Evolutionary conservation across 192 early-diverging fungal species (phyloP), one percentile per base, ranked within the genome.

Genomic region (Rhizophagus sp.): DNA sequence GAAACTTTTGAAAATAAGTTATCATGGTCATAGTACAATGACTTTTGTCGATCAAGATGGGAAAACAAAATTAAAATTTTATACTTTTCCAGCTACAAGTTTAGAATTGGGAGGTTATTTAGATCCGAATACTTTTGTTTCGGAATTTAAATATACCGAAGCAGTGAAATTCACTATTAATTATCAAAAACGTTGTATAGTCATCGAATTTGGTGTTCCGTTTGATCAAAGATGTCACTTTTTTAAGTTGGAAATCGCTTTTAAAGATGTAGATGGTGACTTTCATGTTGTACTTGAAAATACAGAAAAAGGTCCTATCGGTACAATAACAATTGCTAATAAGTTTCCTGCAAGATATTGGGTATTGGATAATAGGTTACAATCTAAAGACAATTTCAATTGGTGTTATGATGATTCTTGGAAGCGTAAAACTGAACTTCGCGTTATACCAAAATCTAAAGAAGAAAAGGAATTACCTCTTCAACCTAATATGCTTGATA

Each of bases 281-380:
- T 66, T 76, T 2, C 44, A 68, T 12, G 49, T 85, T 0, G 82
- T 84, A 44, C 39, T 81, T 25, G 72, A 78, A 17, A 15, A 81
- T 9, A 25, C 27, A 6, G 10, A 79, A 81, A 12, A 47, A 17
- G 11, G 30, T 13, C 24, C 62, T 12, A 47, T 44, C 0, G 44
- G 72, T 0, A 65, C 75, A n/a, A 36, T 89, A 34, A 89, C 85
- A 0, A 83, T 90, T 9, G 71, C 80, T 13, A 67, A 86, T 6
- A 82, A 82, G 12, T 82, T 81, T 65, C 87, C 89, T 5, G 81
- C 85, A 12, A 80, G 70, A 10, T 87, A 81, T 75, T 87, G 81
- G 81, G 57, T 76, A 25, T 81, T 76, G 2, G 81, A 87, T 34
- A 75, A 75, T 1, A 68, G 61, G 10, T 33, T 47, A 0, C 66